Conservation (phyloP, 2,329 filamentous ascomycete genomes). For the Clonostachys byssicola region DNA sequence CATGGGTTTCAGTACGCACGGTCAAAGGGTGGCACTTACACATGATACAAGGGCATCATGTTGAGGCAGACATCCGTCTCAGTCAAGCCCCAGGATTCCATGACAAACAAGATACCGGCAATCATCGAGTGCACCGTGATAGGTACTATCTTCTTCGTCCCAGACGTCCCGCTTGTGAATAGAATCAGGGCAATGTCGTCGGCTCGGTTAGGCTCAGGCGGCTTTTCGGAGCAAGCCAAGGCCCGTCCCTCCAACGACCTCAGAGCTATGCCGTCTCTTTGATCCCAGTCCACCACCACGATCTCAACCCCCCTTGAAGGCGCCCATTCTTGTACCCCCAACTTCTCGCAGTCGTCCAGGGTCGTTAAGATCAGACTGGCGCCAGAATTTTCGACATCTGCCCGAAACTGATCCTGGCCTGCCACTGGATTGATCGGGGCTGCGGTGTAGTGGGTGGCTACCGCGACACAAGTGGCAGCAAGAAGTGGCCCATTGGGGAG, state of each 20-base stretch:
- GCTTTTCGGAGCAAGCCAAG: constrained; percentile 1
- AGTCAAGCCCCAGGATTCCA: constrained; percentile 47
- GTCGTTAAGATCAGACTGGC: constrained; percentile 42
- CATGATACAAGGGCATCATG: constrained; percentile 56
- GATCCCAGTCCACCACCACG: constrained; percentile 28
- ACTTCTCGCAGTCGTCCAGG: constrained; percentile 27
- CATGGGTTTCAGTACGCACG: background rate
- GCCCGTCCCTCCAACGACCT: constrained; percentile 6
- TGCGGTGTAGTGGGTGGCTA: constrained; percentile 43
- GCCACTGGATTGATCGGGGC: constrained; percentile 46
- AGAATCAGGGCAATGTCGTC: constrained; percentile 46
- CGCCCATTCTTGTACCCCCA: constrained; percentile 28
- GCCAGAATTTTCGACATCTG: constrained; percentile 41
- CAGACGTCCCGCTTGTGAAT: constrained; percentile 54
- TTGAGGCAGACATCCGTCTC: constrained; percentile 46
- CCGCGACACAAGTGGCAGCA: constrained; percentile 43
- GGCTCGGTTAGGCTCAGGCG: constrained; percentile 26
- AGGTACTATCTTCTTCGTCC: constrained; percentile 55
- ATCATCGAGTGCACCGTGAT: constrained; percentile 45
- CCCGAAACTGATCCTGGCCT: constrained; percentile 42
- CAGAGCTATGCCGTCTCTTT: constrained; percentile 27
- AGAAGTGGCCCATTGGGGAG: constrained; percentile 49
- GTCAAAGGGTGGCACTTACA: constrained; percentile 29
- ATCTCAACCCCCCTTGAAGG: constrained; percentile 26
- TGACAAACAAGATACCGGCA: constrained; percentile 44